Percentiles rank a stretch among this genome's conserved stretches.
Evolutionary conservation across 2,329 filamentous ascomycete species (phyloP).

Genomic region (Waltergamsia citrina): DNA sequence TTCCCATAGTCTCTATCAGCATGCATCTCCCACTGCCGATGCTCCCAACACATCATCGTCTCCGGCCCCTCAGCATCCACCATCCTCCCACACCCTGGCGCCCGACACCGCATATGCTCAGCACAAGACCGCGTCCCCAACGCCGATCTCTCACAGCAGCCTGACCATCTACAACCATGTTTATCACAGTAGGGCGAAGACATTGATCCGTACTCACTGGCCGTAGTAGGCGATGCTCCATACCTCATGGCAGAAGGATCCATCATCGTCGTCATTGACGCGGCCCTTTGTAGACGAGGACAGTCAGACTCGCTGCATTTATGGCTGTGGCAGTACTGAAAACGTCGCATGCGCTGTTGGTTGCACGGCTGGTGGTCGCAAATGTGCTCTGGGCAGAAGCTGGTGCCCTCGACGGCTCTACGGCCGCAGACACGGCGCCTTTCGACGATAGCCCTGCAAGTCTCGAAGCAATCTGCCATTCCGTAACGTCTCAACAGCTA

Average conservation of each 20-base stretch:
- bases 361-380: not conserved
- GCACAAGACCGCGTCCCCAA: not conserved
- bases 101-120: not conserved
- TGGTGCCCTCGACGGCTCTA: too few species aligned
- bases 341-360: not conserved
- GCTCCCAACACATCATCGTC: not conserved
- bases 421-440: not conserved
- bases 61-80: too few species aligned
- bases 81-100: not conserved
- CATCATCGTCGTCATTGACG: too few species aligned
- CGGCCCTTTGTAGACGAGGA: not conserved
- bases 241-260: too few species aligned
- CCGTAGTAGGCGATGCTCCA: too few species aligned
- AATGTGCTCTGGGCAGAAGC: not conserved
- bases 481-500: too few species aligned
- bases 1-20: not conserved
- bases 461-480: not conserved
- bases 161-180: too few species aligned
- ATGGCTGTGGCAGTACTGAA: constrained; percentile 12
- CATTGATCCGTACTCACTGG: too few species aligned
- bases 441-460: not conserved
- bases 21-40: not conserved
- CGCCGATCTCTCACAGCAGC: too few species aligned
- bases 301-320: constrained; percentile 14
- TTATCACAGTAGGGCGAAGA: too few species aligned